Base-by-base conservation (phyloP, 169 alveolate species). In the Cystoisospora suis region DNA sequence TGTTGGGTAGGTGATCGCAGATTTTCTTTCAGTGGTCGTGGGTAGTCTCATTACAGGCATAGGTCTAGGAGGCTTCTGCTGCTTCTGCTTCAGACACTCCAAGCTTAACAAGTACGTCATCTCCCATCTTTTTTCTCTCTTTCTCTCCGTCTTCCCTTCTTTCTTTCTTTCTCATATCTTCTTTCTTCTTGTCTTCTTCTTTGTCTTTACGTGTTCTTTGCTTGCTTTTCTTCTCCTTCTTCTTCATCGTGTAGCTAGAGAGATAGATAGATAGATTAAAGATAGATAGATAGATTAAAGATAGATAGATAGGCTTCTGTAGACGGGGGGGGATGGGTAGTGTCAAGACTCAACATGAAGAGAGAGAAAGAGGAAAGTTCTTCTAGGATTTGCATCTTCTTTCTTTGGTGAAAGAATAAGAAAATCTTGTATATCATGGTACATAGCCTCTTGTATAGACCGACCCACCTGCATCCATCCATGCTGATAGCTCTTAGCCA, bases 11-110 rank as follows among this genome's bases (percentile, higher is more conserved):
- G 69, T 77, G 29, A 46, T 77, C 69, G 45, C 69, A n/a, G 87
- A 77, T n/a, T 77, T 77, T 46, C n/a, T 77, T 23, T 1, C 69
- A 5, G 87, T 77, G 70, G 70, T 77, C 45, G 59, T 46, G 49
- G 87, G 87, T 12, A 77, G 87, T n/a, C 69, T 77, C 69, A 29
- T 77, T 6, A 7, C 29, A 5, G 87, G 87, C 87, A 5, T 77
- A 0, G 87, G 87, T 23, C 7, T 77, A 20, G 87, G 87, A 3
- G 87, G 45, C 40, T n/a, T 17, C 44, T 77, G 87, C 87, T 77
- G 87, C 59, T 77, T 42, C 23, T 45, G 87, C 87, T 77, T 77
- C 69, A 36, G 69, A 0, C 87, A 77, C n/a, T 77, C 87, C 0
- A 27, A 77, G 69, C 69, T 77, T 1, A 77, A 45, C 27, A 46